Base-by-base conservation (phyloP, 495 filamentous ascomycete species). In the Aspergillus panamensis region DNA sequence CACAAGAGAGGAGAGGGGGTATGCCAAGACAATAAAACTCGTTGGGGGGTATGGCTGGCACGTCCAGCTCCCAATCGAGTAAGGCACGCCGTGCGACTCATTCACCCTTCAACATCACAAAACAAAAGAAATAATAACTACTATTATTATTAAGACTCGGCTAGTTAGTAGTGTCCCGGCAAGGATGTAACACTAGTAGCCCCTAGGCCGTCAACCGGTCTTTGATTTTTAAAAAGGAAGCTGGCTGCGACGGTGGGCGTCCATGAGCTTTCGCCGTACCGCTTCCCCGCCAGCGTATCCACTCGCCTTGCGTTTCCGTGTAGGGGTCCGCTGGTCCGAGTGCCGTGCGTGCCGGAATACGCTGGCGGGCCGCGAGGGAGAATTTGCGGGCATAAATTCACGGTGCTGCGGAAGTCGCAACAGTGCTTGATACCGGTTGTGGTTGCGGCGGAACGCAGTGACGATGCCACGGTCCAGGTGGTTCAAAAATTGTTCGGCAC, bases 381-480 rank as follows among this genome's bases (percentile, higher is more conserved):
- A 77, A 55, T 78, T 78, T 39, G 76, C 76, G 0, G 76, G 76
- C 76, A 78, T 78, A 51, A 78, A 78, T 55, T 78, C 76, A 30
- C 74, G 72, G 56, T 79, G 76, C 48, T 79, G 76, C 3, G 84
- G 86, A 58, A 83, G 81, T 67, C 84, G 84, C 59, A 82, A 75
- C 55, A 88, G 77, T 35, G 87, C 79, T 60, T 88, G 81, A 65
- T 89, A 86, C 57, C 86, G 84, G 65, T 83, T 83, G 68, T 92
- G 87, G 65, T 92, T 88, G 37, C 83, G 83, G 40, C 89, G 87
- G 75, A 92, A 94, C 8, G 88, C 86, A 32, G 87, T 88, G 57
- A 92, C 88, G 37, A 86, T 80, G 51, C 84, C 82, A 43, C 81
- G 77, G 62, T 87, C 83, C 53, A 91, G 83, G 56, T 91, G 88